Evolutionary conservation across 768 basidiomycete genomes (phyloP), one percentile per base, ranked within the genome.

Genomic region (Boletus rubroflammeus): DNA sequence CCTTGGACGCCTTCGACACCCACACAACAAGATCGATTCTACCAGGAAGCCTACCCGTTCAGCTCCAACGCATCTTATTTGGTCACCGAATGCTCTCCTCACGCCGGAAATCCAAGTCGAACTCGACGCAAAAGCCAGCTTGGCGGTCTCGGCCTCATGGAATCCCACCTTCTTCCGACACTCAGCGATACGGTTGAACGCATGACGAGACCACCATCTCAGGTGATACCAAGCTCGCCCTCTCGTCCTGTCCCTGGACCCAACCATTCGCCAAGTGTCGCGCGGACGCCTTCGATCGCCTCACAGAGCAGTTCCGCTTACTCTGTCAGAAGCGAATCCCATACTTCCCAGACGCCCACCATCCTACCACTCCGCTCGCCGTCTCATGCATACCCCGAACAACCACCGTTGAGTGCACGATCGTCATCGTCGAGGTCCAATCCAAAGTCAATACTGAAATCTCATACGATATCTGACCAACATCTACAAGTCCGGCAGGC

Each of bases 121-220:
- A 25, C 48, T 5, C 61, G 62, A 34, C 73, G 73, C 23, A 65
- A 60, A 52, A 81, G 78, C 57, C 73, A 79, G 49, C 68, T 81
- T 17, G 74, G 70, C 11, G 81, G 81, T 48, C 69, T 88, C 5
- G 81, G 84, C 6, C 72, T 83, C 26, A 66, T 88, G 29, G 87
- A 90, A 57, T 73, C 81, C 0, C 80, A 86, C 26, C 73, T 90
- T 5, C 67, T 90, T 35, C 88, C 88, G 9, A 84, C 86, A 17
- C 73, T 90, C 34, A 76, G 81, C 39, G 87, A 89, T 52, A 90
- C 88, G 0, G 78, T 90, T 35, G 80, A 85, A 60, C 79, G 81
- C 43, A 90, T 90, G 88, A 90, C 88, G 3, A 73, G 78, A 48
- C 72, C 77, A 14, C 80, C 81, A 1, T 74, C 74, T 38, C 69